Evolutionary conservation across 192 early-diverging fungal species (phyloP), one percentile per base, ranked within the genome.

Genomic region (Backusella sp.): DNA sequence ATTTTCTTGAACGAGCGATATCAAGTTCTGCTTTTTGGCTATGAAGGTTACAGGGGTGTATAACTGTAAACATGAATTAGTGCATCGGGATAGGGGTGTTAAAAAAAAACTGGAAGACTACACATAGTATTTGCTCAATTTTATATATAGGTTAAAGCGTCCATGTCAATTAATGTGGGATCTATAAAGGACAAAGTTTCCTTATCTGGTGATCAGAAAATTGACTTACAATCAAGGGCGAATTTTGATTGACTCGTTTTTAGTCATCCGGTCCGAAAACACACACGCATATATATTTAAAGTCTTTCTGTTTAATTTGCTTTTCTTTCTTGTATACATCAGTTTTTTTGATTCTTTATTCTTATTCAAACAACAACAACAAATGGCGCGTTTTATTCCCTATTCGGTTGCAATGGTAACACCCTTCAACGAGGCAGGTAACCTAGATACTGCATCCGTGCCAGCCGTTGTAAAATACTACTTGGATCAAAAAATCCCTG

Each of bases 351-450:
- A 32, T 32, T 32, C 42, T 49, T 49, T 49, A 15, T 49, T 49
- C 19, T 49, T 49, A 49, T 49, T 49, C 3, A 19, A 49, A 49
- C 19, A 49, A 49, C 6, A 49, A n/a, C 46, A 49, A 14, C 39
- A 49, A 72, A 72, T 37, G 70, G 17, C 70, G 17, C 70, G 9
- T 0, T 77, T 77, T 69, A 44, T 77, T 32, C 69, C 76, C 17
- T 77, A 77, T 52, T 62, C 76, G 19, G 49, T 77, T 5, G 76
- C 76, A 11, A 77, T 77, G n/a, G 39, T 77, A 14, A 77, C 76
- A 23, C 76, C 76, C 8, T 77, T 77, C 46, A 77, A 69, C 23
- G 6, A 72, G 34, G 53, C 5, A 39, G 76, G 68, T 15, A 37
- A 19, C n/a, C 68, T 77, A 15, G 69, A 77, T 44, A n/a, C 44